Base-by-base conservation (phyloP, 192 early-diverging fungal species). In the Rhizoclosmatium sp. region DNA sequence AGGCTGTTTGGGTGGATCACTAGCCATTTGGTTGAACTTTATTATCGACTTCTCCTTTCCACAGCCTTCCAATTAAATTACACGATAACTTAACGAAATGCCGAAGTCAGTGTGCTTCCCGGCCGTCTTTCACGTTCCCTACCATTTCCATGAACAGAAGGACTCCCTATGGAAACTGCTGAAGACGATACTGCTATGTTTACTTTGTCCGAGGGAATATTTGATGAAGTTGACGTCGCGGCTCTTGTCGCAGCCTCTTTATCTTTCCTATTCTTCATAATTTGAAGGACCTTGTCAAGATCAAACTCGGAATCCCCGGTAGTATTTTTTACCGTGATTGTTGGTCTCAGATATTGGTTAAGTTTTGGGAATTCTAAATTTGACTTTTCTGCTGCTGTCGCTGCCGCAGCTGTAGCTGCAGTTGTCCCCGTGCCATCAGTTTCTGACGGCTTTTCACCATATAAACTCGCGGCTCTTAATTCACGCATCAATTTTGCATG, bases 241-340 rank as follows among this genome's bases (percentile, higher is more conserved):
- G 31, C 31, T 31, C 31, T 31, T 54, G 51, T 46, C 45, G 42
- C 42, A 56, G 69, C 14, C 54, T 71, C 51, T 12, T 56, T 56
- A 10, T 64, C 60, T 23, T 65, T 40, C 39, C 42, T 1, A 7
- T 7, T 21, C 31, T 47, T 75, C 10, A 75, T 56, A 47, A 62
- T 65, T 19, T 12, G 23, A 5, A 44, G 44, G 9, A 47, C 41
- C 61, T 21, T 64, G 64, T 65, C 64, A 59, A 75, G 65, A 75
- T 65, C 73, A 31, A 40, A 75, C 42, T 75, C 69, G 16, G 69
- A 75, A 46, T 75, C 61, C 31, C 31, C 42, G 23, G 41, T 44
- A 10, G 59, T 44, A 10, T 75, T 16, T 12, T 54, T 54, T 7
- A 54, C 51, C 31, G 31, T 31, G 31, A 31, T 31, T 31, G 31